Base-by-base conservation (phyloP, 2,329 filamentous ascomycete species). In the Ophiocordyceps camponoti-leonardi region DNA sequence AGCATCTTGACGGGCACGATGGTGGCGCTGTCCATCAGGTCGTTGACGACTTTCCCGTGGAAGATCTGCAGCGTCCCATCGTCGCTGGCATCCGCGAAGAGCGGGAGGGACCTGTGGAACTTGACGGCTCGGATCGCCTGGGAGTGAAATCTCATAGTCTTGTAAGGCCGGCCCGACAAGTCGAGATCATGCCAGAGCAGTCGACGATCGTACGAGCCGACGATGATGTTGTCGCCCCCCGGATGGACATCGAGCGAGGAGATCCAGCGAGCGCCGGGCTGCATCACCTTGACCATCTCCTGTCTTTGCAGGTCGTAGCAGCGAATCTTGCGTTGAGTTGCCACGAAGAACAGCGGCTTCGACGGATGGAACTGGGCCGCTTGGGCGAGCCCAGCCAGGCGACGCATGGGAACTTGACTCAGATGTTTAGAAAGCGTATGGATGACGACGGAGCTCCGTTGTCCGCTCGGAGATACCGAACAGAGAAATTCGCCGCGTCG, bases 141-240 rank as follows among this genome's bases (percentile, higher is more conserved):
- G 49, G 77, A 68, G 67, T 98, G 92, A 69, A 96, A 98, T 44
- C 92, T 78, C 66, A 98, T 80, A 1, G 90, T 96, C 71, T 95
- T 95, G 71, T 94, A 96, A 0, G 92, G 92, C 44, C 86, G 79
- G 50, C 76, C 81, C 1, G 86, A 92, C 33, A 98, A 77, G 53
- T 98, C 92, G 45, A 96, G 73, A 65, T 98, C 92, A 66, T 96
- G 92, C 92, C 92, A 98, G 30, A 98, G 72, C 3, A 98, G 72
- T 42, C 90, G 80, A 52, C 88, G 81, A 66, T 98, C 92, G 65
- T 96, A 98, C 1, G 87, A 92, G 41, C 88, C 87, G 12, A 95
- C 86, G 48, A 96, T 85, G 46, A 98, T 65, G 59, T 98, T 95
- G 65, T 94, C 88, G 42, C 92, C 92, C 18, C 84, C 84, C 0